Conservation (phyloP, 1,139 yeast genomes). For the Yarrowia galli region DNA sequence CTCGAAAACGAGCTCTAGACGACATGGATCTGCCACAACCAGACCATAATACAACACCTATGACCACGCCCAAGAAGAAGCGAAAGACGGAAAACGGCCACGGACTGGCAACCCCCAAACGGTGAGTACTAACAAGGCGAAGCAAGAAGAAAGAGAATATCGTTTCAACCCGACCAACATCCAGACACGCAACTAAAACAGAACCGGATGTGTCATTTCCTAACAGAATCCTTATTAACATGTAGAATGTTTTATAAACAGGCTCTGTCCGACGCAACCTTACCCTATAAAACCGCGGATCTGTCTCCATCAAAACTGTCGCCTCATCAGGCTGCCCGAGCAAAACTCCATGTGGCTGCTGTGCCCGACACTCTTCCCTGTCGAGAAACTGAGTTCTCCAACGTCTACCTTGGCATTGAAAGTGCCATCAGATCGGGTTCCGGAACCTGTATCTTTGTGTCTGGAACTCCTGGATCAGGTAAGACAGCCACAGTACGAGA, state of each 20-base stretch:
- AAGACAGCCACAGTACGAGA: constrained; percentile 93
- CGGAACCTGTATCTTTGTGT: constrained; percentile 86
- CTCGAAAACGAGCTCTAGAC: constrained; percentile 12
- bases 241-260: constrained; percentile 37
- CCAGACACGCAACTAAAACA: constrained; percentile 4
- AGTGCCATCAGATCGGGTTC: constrained; percentile 73
- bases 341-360: constrained; percentile 68
- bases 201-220: constrained; percentile 29
- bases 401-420: constrained; percentile 74
- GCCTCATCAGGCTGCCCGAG: constrained; percentile 61
- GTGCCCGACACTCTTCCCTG: constrained; percentile 78
- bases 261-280: constrained; percentile 32
- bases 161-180: background rate
- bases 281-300: constrained; percentile 31
- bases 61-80: constrained; percentile 29
- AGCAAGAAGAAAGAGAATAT: too few species aligned
- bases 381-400: constrained; percentile 84
- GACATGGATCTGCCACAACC: constrained; percentile 27
- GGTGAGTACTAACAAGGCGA: constrained; percentile 13
- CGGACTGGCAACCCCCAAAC: constrained; percentile 7
- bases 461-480: constrained; percentile 99
- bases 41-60: background rate
- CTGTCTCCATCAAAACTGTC: constrained; percentile 38
- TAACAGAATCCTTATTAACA: constrained; percentile 3
- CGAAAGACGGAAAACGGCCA: constrained; percentile 30